Evolutionary conservation across 2,329 filamentous ascomycete genomes (phyloP), one percentile per base, ranked within the genome.

Genomic region (Neofusicoccum cordaticola): DNA sequence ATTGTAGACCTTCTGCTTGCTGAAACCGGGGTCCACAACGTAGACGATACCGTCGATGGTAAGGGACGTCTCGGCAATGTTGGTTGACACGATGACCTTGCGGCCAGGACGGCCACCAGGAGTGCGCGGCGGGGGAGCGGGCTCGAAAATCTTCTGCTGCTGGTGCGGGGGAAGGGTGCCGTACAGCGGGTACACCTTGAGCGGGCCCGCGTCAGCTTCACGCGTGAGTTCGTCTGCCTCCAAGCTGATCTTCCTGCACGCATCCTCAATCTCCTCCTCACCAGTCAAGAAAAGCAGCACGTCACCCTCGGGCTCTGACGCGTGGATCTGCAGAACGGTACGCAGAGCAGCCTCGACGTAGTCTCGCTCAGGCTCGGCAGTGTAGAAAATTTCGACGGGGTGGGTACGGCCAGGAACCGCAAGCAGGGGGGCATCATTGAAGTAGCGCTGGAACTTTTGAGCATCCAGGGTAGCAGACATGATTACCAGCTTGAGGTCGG

Each of bases 1-100:
- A 78, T 99, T 98, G 83, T 98, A 99, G 68, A 98, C 95, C 80
- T 98, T 99, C 74, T 99, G 95, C 82, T 99, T 99, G 81, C 93
- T 97, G 82, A 99, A 99, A 41, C 95, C 95, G 2, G 95, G 94
- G 73, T 99, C 95, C n/a, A 99, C 94, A 39, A 99, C 95, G 74
- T 97, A 99, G 41, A 99, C 95, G 68, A 99, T 99, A 75, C 95
- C 95, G 74, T 99, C 95, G 67, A 99, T 99, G 52, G 95, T 99
- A 79, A 99, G 86, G 73, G 90, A 94, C 0, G 95, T 99, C 82
- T 99, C 95, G 50, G 95, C 95, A 78, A 99, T 99, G 78, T 99
- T 99, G 69, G 95, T 99, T 9, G 93, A 92, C 35, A 99, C 86
- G 71, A 99, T 96, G 74, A 89, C 89, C 79, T 99, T 99, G 67